Base-by-base conservation (phyloP, 2,329 filamentous ascomycete species). In the Colletotrichum coccodes region DNA sequence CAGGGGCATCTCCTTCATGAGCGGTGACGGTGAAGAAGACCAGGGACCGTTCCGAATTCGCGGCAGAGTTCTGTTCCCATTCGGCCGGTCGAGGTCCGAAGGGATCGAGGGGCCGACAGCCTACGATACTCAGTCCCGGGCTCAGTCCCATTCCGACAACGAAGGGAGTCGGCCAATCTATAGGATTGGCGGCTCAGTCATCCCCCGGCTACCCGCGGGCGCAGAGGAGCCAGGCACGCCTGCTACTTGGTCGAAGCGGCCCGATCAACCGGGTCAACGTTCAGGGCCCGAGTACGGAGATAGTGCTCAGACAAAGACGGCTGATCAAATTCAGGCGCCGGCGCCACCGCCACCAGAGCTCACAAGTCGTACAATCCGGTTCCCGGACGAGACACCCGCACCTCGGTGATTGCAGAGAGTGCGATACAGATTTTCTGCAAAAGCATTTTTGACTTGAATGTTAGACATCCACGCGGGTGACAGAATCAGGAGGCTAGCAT, bases 151-250 rank as follows among this genome's bases (percentile, higher is more conserved):
- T 42, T 58, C 68, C 16, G 56, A 57, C 4, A 21, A n/a, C 16
- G 68, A 64, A 32, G 49, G 21, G 9, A 34, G 42, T 26, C 60
- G 68, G 36, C 75, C 77, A 0, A 71, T 83, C 8, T 85, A 77
- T 67, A 79, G 75, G 34, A 82, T 84, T 49, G 83, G 83, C 7
- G 83, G 84, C 40, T 76, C 77, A 18, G 64, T 81, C 36, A 81
- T 83, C 57, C 74, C 70, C n/a, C 21, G 46, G 11, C 32, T 21
- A 5, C 6, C 23, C 14, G 32, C 54, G n/a, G 53, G 34, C 40
- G 56, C 34, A 28, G 54, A 28, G 12, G 62, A 34, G 34, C 46
- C 63, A 11, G 67, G 50, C 23, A 36, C 44, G 50, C 38, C 57
- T 21, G 9, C 49, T 21, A 6, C 47, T 23, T 32, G n/a, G 46